Evolutionary conservation across 1,284 basidiomycete genomes (phyloP).

Genomic region (Golubevia sp.): DNA sequence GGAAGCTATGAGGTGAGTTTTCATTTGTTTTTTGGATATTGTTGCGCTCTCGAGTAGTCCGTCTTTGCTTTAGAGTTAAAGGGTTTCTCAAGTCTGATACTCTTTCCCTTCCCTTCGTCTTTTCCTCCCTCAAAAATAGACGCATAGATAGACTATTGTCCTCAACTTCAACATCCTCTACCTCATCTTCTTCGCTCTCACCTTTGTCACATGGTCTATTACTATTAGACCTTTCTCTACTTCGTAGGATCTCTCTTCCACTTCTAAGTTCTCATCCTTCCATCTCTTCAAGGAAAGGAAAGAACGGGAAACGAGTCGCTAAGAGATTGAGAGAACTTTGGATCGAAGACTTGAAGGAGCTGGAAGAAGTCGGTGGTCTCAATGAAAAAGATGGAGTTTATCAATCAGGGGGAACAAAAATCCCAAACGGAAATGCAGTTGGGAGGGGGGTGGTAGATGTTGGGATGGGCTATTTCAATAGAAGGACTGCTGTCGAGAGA

Average conservation of each 20-base stretch:
- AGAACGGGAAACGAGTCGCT: slow-evolving; percentile 27
- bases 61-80: neutral
- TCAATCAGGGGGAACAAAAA: slow-evolving; percentile 68
- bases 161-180: slow-evolving; percentile 14
- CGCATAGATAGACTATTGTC: slow-evolving; percentile 59
- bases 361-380: slow-evolving; percentile 71
- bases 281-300: slow-evolving; percentile 21
- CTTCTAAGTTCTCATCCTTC: slow-evolving; percentile 21
- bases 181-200: slow-evolving; percentile 2
- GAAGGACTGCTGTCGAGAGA: slow-evolving; percentile 71
- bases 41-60: neutral
- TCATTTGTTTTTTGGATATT: neutral
- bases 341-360: slow-evolving; percentile 79
- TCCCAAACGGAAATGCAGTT: slow-evolving; percentile 62
- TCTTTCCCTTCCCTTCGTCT: slow-evolving; percentile 62
- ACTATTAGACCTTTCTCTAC: slow-evolving; percentile 72
- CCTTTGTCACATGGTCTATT: slow-evolving; percentile 72
- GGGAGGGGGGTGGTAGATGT: slow-evolving; percentile 7
- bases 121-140: slow-evolving; percentile 8
- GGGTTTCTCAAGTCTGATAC: neutral
- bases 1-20: slow-evolving; percentile 62
- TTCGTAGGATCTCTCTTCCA: slow-evolving; percentile 71
- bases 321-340: slow-evolving; percentile 73
- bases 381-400: slow-evolving; percentile 62
- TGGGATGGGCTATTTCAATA: slow-evolving; percentile 5